These are phyloP conservation scores for Immersiella caudata DNA, from an alignment of 495 filamentous ascomycete species.

Conservation along the genomic window DNA sequence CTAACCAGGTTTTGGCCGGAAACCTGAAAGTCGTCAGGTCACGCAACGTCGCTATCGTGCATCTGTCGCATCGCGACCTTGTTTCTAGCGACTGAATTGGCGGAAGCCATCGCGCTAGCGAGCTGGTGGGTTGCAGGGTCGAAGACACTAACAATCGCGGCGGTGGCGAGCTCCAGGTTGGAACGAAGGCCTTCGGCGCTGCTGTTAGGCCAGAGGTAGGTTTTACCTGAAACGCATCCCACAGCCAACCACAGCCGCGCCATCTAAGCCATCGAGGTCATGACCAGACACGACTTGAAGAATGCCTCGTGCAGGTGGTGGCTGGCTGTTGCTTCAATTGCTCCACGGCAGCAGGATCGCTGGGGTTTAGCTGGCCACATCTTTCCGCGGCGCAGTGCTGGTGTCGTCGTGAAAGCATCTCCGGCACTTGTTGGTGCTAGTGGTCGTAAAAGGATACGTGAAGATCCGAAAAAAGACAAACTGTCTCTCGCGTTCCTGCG, in stretches of 20 bases:
- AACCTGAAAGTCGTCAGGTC: not conserved
- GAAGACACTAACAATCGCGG: conserved; percentile 6
- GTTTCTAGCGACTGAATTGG: not conserved
- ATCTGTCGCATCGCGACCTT: not conserved
- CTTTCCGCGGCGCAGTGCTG: not conserved
- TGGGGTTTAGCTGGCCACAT: not conserved
- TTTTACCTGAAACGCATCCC: conserved; percentile 36
- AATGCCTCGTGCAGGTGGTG: not conserved
- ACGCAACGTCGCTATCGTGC: not conserved
- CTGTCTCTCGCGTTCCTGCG: conserved; percentile 1
- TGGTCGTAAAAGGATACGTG: not conserved
- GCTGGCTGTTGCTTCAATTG: not conserved
- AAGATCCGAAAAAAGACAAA: not conserved
- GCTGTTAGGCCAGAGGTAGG: conserved; percentile 12
- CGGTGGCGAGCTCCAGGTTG: conserved; percentile 4
- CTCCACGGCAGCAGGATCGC: not conserved
- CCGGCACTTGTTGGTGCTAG: conserved; percentile 2
- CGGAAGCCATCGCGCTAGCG: not conserved
- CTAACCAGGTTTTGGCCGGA: not conserved
- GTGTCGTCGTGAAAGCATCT: not conserved
- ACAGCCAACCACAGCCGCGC: conserved; percentile 31
- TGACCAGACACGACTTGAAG: conserved; percentile 19
- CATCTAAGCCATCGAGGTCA: conserved; percentile 19
- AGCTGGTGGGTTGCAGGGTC: not conserved
- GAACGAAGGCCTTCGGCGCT: conserved; percentile 4